A percentile compares a stretch with the other conserved stretches of the same genome.
Evolutionary conservation across 257 asterid species (phyloP).

Genomic region (Mentha longifolia): DNA sequence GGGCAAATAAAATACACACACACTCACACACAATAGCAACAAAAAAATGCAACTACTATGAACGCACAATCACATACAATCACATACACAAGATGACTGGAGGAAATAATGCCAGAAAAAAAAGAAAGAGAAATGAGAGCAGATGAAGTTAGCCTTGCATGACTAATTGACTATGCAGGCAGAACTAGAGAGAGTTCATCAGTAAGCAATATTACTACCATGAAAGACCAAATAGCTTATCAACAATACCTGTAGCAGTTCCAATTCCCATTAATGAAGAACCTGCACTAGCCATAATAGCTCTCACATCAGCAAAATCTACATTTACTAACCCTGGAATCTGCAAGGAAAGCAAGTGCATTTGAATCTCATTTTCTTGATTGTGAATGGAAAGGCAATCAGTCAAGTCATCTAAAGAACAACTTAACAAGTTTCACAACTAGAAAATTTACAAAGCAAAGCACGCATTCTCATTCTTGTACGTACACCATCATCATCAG

Average conservation of each 20-base stretch:
- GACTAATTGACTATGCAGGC: neutral
- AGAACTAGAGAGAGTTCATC: conserved; percentile 20
- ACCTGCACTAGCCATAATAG: conserved; percentile 97
- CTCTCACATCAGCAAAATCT: conserved; percentile 98
- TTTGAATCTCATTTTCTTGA: conserved; percentile 15
- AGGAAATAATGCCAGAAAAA: neutral
- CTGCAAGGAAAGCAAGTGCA: conserved; percentile 54
- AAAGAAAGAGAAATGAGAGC: neutral
- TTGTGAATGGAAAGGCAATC: conserved; percentile 16
- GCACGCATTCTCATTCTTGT: conserved; percentile 22
- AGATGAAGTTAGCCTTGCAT: conserved; percentile 17
- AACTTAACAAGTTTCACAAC: conserved; percentile 10
- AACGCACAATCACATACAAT: too few relatives aligned
- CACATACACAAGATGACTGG: neutral
- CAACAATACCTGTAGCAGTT: conserved; percentile 84
- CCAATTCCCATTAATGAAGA: conserved; percentile 99
- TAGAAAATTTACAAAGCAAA: conserved; percentile 6
- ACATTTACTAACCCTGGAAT: conserved; percentile 97
- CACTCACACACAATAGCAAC: neutral
- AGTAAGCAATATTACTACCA: conserved; percentile 16
- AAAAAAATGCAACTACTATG: too few relatives aligned
- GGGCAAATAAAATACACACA: too few relatives aligned
- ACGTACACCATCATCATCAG: neutral
- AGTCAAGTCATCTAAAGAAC: conserved; percentile 1
- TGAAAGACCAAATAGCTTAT: conserved; percentile 22